Evolutionary conservation across 345 rosid genomes (phyloP).

Genomic region (Acer campestre): DNA sequence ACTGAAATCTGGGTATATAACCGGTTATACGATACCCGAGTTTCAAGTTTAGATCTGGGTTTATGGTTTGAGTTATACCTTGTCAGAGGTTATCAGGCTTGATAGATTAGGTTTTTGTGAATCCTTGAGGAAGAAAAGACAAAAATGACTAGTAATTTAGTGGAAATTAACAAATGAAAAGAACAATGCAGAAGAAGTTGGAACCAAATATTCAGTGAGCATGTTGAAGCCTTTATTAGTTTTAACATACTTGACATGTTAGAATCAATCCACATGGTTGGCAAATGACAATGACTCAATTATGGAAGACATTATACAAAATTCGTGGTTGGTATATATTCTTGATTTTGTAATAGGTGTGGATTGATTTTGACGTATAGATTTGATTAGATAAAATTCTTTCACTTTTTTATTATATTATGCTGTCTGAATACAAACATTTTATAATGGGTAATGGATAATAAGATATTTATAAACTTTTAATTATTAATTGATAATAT

Average conservation of each 20-base stretch:
- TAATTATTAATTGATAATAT: no score
- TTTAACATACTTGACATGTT: background rate
- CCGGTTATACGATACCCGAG: background rate
- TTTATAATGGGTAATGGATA: no score
- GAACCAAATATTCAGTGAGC: background rate
- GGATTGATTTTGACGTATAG: no score
- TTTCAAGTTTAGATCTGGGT: background rate
- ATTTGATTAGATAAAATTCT: no score
- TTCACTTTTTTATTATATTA: no score
- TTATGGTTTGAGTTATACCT: background rate
- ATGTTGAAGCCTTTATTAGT: slow-evolving; percentile 2
- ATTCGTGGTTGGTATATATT: background rate
- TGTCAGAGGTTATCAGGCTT: background rate
- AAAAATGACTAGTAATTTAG: background rate
- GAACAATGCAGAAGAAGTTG: background rate
- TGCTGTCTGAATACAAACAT: no score
- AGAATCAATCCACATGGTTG: slow-evolving; percentile 25
- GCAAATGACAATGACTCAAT: slow-evolving; percentile 10
- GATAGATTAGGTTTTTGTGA: background rate
- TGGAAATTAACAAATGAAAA: background rate
- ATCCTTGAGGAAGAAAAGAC: background rate
- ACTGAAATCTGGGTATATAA: background rate
- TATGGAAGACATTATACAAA: background rate
- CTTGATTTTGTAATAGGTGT: no score
- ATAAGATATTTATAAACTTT: no score